phyloP scores from a whole-genome alignment of 805 yeast species.

The Ogataea glucozyma region DNA sequence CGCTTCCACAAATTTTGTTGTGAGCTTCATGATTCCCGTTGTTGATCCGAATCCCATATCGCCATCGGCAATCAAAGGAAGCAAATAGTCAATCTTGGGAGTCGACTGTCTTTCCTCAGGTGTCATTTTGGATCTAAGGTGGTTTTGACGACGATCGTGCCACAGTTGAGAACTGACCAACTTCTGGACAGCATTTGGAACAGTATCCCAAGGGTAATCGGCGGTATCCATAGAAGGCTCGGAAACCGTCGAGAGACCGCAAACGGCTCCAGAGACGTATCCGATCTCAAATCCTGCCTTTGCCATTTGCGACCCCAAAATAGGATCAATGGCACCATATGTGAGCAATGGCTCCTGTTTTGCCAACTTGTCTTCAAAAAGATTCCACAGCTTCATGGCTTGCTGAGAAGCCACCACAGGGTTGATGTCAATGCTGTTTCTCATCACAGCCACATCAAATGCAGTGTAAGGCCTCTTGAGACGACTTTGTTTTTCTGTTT shows the following conservation, averaged over 20 bases:
- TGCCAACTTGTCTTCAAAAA: constrained; percentile 43
- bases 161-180: constrained; percentile 57
- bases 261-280: constrained; percentile 64
- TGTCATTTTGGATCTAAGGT: constrained; percentile 18
- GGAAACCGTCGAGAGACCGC: constrained; percentile 57
- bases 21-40: constrained; percentile 62
- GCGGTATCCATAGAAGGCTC: constrained; percentile 70
- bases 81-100: constrained; percentile 47
- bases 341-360: constrained; percentile 54
- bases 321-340: constrained; percentile 62
- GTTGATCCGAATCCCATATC: constrained; percentile 69
- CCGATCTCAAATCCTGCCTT: constrained; percentile 50
- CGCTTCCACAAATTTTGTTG: constrained; percentile 60
- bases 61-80: constrained; percentile 66
- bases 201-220: constrained; percentile 68
- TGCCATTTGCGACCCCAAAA: constrained; percentile 60
- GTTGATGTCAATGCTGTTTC: constrained; percentile 48
- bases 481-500: constrained; percentile 45
- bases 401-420: constrained; percentile 56
- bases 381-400: constrained; percentile 44
- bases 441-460: constrained; percentile 49
- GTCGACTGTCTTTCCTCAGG: constrained; percentile 24
- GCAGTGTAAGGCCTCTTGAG: constrained; percentile 54
- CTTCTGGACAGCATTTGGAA: constrained; percentile 65
- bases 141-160: constrained; percentile 48